Base-by-base conservation (phyloP, 192 early-diverging fungal genomes). In the Thamnidium elegans region DNA sequence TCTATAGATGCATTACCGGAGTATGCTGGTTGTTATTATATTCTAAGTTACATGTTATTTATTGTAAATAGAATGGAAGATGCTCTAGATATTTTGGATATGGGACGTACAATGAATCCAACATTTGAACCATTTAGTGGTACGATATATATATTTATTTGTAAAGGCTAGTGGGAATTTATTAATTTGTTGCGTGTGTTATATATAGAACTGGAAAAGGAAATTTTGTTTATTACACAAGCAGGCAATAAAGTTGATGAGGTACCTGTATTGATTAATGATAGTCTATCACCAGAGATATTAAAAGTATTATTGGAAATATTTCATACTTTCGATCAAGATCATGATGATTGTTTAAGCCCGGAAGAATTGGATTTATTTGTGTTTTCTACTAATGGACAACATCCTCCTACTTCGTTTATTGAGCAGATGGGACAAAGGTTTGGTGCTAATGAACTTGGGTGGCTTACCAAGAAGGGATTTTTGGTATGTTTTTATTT, bases 371-470 rank as follows among this genome's bases (percentile, higher is more conserved):
- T 56, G 32, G 55, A 56, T 56, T 30, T 34, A 36, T 56, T 56
- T 36, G 55, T 56, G 17, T 56, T 56, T 56, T 56, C 55, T 19
- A 56, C 55, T 6, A 56, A 56, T 4, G 55, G 55, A 19, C 55
- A 56, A 17, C 55, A 56, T 39, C 55, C 55, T 7, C 55, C 55
- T 9, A 34, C 11, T 17, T 39, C 55, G 1, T 56, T 56, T 39
- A 56, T 56, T 21, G 31, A 56, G 9, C 55, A 56, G 32, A 56
- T 56, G 55, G 55, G 55, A 34, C 55, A 56, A 19, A 14, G 55
- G n/a, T 56, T 56, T 56, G 55, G 55, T 39, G 55, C 55, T 17
- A 56, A 56, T 39, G n/a, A 34, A 36, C 17, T 19, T 4, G 55
- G 55, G 9, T 56, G 55, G 55, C 34, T 55, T 10, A 55, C 54